Evolutionary conservation across 2,329 filamentous ascomycete genomes (phyloP).

Genomic region (Pyrenophora teres): DNA sequence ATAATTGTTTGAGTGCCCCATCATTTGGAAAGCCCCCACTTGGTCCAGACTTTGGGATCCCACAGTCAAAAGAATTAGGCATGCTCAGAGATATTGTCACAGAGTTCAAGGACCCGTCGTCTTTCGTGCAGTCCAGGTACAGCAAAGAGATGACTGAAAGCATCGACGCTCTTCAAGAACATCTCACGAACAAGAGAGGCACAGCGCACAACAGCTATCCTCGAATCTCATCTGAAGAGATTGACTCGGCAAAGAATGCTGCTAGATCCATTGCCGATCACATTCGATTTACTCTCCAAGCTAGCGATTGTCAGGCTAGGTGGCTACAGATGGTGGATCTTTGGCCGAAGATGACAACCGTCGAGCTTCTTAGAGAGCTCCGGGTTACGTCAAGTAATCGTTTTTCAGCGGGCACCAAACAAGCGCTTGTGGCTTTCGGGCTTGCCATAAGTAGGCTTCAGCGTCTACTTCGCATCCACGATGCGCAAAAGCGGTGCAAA

Average conservation of each 20-base stretch:
- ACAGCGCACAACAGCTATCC: constrained; percentile 1
- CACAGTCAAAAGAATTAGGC: constrained; percentile 4
- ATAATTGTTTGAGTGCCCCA: background rate
- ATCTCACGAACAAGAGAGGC: background rate
- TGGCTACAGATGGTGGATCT: constrained; percentile 54
- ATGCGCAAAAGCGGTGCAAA: constrained; percentile 31
- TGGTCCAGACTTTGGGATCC: background rate
- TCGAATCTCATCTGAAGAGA: constrained; percentile 8
- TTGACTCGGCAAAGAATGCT: constrained; percentile 24
- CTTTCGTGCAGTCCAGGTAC: constrained; percentile 48
- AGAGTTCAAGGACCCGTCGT: constrained; percentile 26
- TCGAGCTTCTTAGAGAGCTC: constrained; percentile 56
- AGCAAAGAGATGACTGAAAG: constrained; percentile 45
- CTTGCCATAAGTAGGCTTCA: constrained; percentile 54
- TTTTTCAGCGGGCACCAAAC: constrained; percentile 48
- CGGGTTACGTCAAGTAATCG: constrained; percentile 38
- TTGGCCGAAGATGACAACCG: constrained; percentile 54
- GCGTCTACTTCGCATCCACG: constrained; percentile 51
- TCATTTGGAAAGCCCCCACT: background rate
- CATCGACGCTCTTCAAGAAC: constrained; percentile 35
- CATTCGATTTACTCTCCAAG: constrained; percentile 12
- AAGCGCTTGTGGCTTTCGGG: constrained; percentile 52
- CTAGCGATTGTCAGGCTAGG: constrained; percentile 29
- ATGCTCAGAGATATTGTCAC: constrained; percentile 21
- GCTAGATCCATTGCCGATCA: constrained; percentile 6